These are phyloP conservation scores for Nothophoma quercina DNA, from an alignment of 2,329 filamentous ascomycete genomes.

Conservation along the genomic window DNA sequence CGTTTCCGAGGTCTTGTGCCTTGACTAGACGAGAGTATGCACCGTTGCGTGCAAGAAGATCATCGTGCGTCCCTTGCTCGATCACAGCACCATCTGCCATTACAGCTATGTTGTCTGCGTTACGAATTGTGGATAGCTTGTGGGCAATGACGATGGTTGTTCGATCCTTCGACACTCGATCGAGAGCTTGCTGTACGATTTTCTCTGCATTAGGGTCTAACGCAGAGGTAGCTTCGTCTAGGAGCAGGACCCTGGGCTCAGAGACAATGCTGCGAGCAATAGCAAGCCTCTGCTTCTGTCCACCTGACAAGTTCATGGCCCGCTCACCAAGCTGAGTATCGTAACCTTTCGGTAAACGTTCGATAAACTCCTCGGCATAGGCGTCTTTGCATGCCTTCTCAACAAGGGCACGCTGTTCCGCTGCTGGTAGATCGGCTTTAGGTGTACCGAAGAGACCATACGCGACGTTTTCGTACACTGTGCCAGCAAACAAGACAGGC, in stretches of 20 bases:
- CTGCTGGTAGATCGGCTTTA: conserved; percentile 60
- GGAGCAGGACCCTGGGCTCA: conserved; percentile 85
- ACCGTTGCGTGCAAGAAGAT: conserved; percentile 74
- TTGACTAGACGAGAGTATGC: conserved; percentile 78
- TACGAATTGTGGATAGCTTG: conserved; percentile 89
- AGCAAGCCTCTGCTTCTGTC: conserved; percentile 94
- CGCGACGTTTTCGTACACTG: conserved; percentile 86
- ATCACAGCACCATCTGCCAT: conserved; percentile 82
- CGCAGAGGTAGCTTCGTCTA: conserved; percentile 87
- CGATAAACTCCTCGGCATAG: conserved; percentile 94
- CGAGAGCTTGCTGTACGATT: conserved; percentile 89
- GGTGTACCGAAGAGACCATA: conserved; percentile 76
- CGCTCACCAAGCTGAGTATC: conserved; percentile 92
- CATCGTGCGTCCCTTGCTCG: conserved; percentile 88
- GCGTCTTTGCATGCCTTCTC: conserved; percentile 84
- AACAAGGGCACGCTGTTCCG: conserved; percentile 74
- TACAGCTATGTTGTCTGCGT: conserved; percentile 94
- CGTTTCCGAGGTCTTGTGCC: conserved; percentile 56
- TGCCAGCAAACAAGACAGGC: conserved; percentile 85
- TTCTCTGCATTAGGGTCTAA: conserved; percentile 94
- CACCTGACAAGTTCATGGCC: conserved; percentile 88
- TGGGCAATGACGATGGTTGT: conserved; percentile 98
- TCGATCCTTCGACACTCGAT: conserved; percentile 81
- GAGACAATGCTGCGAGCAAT: conserved; percentile 90
- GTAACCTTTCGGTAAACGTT: conserved; percentile 71